Evolutionary conservation across 176 grass and related monocot genomes (phyloP), one percentile per base, ranked within the genome.

Genomic region (Oryza coarctata): DNA sequence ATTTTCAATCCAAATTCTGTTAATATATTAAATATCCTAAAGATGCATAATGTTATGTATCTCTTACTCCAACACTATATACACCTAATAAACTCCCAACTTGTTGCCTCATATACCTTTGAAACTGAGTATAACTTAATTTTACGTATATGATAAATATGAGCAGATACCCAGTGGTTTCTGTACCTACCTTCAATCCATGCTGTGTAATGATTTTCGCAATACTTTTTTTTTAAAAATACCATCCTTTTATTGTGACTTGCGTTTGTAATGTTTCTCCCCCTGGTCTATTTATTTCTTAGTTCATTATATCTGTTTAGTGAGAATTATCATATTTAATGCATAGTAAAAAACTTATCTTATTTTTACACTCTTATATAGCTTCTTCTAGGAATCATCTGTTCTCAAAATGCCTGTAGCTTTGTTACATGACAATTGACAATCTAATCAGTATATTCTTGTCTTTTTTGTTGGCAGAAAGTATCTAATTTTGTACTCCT

Each of bases 401-500:
- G 78, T 23, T 10, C n/a, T 66, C 25, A 73, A 45, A 60, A 33
- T 35, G 1, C 26, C 73, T 83, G 44, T 66, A 73, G 74, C 63
- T 60, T 60, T 74, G 44, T 36, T 73, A 74, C 38, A 68, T 84
- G 27, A 26, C 33, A 80, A 38, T 36, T 87, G 26, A n/a, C 65
- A 79, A 75, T 45, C 15, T 82, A 81, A 84, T 63, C 6, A 73
- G 28, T 25, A 34, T 83, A 15, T 65, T 81, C 0, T 73, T 58
- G 41, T 82, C 20, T 88, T 68, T 76, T 69, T 84, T 82, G 65
- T 71, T 70, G 41, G 80, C 95, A 95, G 95, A 86, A 88, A 91
- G 52, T 93, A 55, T 82, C 68, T 75, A 83, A 76, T 82, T 89
- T 76, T 65, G 91, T 93, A 45, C 73, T 83, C 83, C 87, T 86